Evolutionary conservation across 78 protist genomes (phyloP).

Genomic region (Anaeramoeba flamelloides): DNA sequence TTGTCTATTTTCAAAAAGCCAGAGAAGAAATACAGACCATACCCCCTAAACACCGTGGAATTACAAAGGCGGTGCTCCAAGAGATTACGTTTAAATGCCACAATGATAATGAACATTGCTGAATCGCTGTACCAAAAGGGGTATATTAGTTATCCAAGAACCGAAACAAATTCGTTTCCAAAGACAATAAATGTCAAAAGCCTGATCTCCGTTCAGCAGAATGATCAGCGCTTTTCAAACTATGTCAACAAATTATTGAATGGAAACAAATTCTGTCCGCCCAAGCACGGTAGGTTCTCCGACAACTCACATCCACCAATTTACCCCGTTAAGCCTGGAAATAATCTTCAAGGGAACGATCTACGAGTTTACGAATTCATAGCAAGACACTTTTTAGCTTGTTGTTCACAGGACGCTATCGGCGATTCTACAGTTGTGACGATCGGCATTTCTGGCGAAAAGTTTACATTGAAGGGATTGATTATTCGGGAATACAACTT

Average conservation of each 20-base stretch:
- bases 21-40: conserved; percentile 35
- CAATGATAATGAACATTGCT: conserved; percentile 33
- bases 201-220: background rate
- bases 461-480: conserved; percentile 44
- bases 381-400: conserved; percentile 82
- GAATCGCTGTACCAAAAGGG: conserved; percentile 77
- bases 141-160: conserved; percentile 82
- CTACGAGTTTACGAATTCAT: conserved; percentile 62
- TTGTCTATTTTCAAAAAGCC: background rate
- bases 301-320: conserved; percentile 97
- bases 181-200: background rate
- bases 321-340: conserved; percentile 55
- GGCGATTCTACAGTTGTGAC: conserved; percentile 61
- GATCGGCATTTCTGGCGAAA: conserved; percentile 47
- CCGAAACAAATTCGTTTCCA: conserved; percentile 77
- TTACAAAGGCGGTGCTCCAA: conserved; percentile 62
- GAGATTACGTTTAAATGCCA: conserved; percentile 28
- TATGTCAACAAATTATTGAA: conserved; percentile 8
- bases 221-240: background rate
- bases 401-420: conserved; percentile 68
- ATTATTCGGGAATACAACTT: conserved; percentile 41
- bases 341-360: conserved; percentile 12
- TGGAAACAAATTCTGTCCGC: conserved; percentile 42
- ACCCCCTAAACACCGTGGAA: conserved; percentile 81
- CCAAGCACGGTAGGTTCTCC: conserved; percentile 55